phyloP scores from a whole-genome alignment of 2,329 filamentous ascomycete genomes.

The Aureobasidium sp. region DNA sequence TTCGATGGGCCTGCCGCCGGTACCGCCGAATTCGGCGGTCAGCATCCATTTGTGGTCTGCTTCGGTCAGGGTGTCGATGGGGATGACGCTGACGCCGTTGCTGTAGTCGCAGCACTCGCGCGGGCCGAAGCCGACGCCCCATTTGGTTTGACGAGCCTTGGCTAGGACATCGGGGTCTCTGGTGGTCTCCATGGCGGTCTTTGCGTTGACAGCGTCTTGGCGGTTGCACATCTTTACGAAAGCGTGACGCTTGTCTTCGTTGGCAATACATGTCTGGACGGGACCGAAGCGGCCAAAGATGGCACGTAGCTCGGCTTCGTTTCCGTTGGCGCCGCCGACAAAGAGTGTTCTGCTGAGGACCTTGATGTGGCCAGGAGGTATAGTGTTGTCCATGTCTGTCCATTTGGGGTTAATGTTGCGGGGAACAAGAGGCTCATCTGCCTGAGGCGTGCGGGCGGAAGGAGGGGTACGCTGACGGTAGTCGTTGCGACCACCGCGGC shows the following conservation, averaged over 20 bases:
- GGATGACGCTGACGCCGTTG: conserved; percentile 86
- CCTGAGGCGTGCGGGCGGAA: conserved; percentile 25
- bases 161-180: conserved; percentile 65
- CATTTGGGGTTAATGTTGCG: conserved; percentile 49
- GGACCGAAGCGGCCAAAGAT: conserved; percentile 77
- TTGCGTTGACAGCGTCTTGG: conserved; percentile 73
- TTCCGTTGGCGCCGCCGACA: conserved; percentile 78
- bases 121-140: conserved; percentile 95
- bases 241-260: conserved; percentile 94
- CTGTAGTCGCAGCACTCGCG: conserved; percentile 95
- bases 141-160: conserved; percentile 66
- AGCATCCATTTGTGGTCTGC: conserved; percentile 97
- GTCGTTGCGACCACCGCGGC: conserved; percentile 49
- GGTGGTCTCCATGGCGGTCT: conserved; percentile 87
- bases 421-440: not conserved
- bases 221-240: conserved; percentile 98
- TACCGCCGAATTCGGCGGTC: conserved; percentile 87
- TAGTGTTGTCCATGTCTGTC: conserved; percentile 67
- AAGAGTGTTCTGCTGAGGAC: conserved; percentile 93
- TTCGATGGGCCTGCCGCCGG: conserved; percentile 74
- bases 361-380: conserved; percentile 75
- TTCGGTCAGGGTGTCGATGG: conserved; percentile 85
- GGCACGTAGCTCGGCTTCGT: conserved; percentile 71
- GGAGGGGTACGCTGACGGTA: conserved; percentile 78
- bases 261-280: conserved; percentile 96